phyloP scores from a whole-genome alignment of 228 moss, liverwort and hornwort genomes.

The Sphagnum fallax region DNA sequence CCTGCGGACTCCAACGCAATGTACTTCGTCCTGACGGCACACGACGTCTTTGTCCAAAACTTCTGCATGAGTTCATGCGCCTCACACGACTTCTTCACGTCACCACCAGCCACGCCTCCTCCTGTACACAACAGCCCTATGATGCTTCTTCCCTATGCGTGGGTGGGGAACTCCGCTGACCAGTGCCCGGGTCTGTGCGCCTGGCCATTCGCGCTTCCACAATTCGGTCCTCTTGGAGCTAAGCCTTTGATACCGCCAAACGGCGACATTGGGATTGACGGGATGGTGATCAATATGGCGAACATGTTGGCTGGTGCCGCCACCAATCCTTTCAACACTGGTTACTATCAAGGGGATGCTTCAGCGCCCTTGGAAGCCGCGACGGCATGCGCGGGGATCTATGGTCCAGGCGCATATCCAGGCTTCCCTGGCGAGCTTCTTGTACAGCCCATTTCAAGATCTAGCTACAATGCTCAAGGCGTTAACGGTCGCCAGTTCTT shows the following conservation, averaged over 20 bases:
- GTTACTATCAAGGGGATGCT: slow-evolving; percentile 81
- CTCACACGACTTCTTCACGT: slow-evolving; percentile 42
- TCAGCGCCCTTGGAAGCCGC: slow-evolving; percentile 76
- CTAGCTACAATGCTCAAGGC: slow-evolving; percentile 72
- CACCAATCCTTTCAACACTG: slow-evolving; percentile 79
- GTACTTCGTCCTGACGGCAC: slow-evolving; percentile 57
- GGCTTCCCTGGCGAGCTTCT: slow-evolving; percentile 60
- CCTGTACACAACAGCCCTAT: slow-evolving; percentile 30
- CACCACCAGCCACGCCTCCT: slow-evolving; percentile 8
- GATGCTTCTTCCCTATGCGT: slow-evolving; percentile 74
- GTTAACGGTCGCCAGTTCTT: slow-evolving; percentile 42
- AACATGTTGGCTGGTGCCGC: slow-evolving; percentile 65
- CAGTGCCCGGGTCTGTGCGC: slow-evolving; percentile 50
- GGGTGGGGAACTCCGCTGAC: slow-evolving; percentile 70
- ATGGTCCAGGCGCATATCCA: slow-evolving; percentile 62
- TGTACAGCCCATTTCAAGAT: slow-evolving; percentile 48
- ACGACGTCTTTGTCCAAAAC: slow-evolving; percentile 45
- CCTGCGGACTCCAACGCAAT: slow-evolving; percentile 46
- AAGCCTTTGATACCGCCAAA: slow-evolving; percentile 59
- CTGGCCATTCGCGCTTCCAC: slow-evolving; percentile 71
- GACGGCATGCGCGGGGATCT: slow-evolving; percentile 72
- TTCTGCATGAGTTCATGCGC: slow-evolving; percentile 83
- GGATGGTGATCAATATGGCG: slow-evolving; percentile 83
- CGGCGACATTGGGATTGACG: slow-evolving; percentile 71
- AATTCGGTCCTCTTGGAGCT: slow-evolving; percentile 52